Evolutionary conservation across 2,329 filamentous ascomycete species (phyloP), one percentile per base, ranked within the genome.

Genomic region (Amylocarpus encephaloides): DNA sequence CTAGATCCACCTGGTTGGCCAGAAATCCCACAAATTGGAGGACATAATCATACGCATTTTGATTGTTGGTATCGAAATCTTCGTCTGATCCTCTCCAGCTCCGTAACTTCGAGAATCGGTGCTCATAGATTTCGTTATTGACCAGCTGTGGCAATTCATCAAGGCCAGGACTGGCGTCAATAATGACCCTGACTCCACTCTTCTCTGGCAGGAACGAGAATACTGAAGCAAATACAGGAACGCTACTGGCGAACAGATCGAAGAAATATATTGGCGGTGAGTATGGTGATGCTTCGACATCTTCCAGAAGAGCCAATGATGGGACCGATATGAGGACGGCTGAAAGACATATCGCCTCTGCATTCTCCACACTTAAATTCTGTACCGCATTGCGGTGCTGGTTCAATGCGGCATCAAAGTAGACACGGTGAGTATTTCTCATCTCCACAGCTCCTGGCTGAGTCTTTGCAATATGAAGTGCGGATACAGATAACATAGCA

Each of bases 221-320:
- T 29, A 50, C 43, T 15, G 41, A 35, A 7, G 33, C 19, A 19
- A 53, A 55, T n/a, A 55, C 29, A 11, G 22, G 29, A 26, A 40
- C 30, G 29, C 40, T 50, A 5, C 43, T 43, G 18, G 44, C 47
- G 6, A 45, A 15, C 5, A 55, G 32, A 15, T 47, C 15, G 32
- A 55, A 46, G 32, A 51, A 38, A 35, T 52, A 42, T 6, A 52
- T 19, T n/a, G 53, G 53, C 6, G 53, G 53, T n/a, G 43, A 47
- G 26, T 55, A 55, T 13, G 15, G 34, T 18, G 30, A 13, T 5
- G 40, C 6, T n/a, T 50, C 43, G 9, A 36, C 38, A 29, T 53
- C 47, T 32, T 53, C 46, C 6, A 55, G 26, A 19, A 45, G 18
- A 11, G 38, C 41, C n/a, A 51, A 43, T 9, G 49, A 15, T n/a